phyloP scores from a whole-genome alignment of 2,329 filamentous ascomycete species.

The Penicillium psychrosexuale region DNA sequence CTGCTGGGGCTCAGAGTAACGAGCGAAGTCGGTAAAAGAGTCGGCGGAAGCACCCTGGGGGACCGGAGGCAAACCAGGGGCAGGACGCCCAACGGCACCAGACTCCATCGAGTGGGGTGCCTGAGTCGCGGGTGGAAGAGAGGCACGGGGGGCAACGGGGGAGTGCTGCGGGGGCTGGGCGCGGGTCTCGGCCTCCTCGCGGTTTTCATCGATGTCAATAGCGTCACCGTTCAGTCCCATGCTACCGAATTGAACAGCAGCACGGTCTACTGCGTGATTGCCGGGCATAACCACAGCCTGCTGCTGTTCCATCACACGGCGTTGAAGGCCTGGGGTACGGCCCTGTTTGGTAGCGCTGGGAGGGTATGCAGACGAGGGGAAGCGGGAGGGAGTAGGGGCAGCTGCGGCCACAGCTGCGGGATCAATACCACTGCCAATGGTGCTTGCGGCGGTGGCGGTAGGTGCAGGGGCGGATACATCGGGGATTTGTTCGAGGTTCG shows the following conservation, averaged over 20 bases:
- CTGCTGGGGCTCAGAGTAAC: slow-evolving; percentile 55
- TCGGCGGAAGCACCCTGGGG: slow-evolving; percentile 53
- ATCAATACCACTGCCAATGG: slow-evolving; percentile 81
- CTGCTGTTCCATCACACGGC: slow-evolving; percentile 87
- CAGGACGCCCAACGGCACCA: slow-evolving; percentile 55
- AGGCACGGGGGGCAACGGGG: slow-evolving; percentile 79
- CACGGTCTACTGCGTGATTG: slow-evolving; percentile 88
- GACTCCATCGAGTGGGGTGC: slow-evolving; percentile 32
- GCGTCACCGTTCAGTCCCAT: slow-evolving; percentile 77
- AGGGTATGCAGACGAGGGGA: slow-evolving; percentile 69
- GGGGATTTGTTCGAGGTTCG: slow-evolving; percentile 86
- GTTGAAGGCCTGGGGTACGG: slow-evolving; percentile 76
- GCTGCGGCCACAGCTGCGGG: slow-evolving; percentile 58
- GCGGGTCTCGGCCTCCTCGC: slow-evolving; percentile 92
- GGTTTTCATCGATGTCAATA: slow-evolving; percentile 82
- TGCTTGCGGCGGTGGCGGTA: slow-evolving; percentile 84
- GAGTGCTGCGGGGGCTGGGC: slow-evolving; percentile 92
- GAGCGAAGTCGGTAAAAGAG: slow-evolving; percentile 52
- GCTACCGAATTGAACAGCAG: slow-evolving; percentile 93
- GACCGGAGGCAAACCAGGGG: slow-evolving; percentile 60
- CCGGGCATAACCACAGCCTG: slow-evolving; percentile 98
- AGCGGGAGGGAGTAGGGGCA: slow-evolving; percentile 50
- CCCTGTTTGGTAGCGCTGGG: slow-evolving; percentile 73
- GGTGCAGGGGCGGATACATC: slow-evolving; percentile 74
- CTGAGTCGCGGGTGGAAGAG: slow-evolving; percentile 68